Conservation (phyloP, 2,329 filamentous ascomycete genomes). For the Neofusicoccum laricinum region DNA sequence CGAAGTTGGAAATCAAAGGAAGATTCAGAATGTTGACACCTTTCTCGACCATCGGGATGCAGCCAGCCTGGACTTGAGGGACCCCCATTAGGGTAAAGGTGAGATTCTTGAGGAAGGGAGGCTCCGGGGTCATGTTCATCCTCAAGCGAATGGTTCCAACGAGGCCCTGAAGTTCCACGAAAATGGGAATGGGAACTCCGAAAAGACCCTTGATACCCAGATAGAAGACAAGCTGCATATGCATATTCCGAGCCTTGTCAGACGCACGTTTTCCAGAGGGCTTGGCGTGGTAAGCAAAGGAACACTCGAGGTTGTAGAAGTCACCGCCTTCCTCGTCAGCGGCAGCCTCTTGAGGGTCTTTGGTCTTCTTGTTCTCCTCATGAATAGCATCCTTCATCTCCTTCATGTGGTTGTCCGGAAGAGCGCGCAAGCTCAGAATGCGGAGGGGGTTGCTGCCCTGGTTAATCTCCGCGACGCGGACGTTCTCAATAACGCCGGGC, state of each 20-base stretch:
- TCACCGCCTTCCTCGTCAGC: conserved; percentile 88
- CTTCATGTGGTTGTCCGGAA: conserved; percentile 77
- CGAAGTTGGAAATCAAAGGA: conserved; percentile 91
- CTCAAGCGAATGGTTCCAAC: conserved; percentile 83
- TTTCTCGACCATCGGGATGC: conserved; percentile 86
- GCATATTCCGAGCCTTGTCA: conserved; percentile 89
- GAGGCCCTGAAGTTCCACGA: conserved; percentile 85
- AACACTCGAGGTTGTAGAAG: conserved; percentile 89
- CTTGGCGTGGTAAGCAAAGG: conserved; percentile 86
- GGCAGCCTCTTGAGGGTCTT: conserved; percentile 81
- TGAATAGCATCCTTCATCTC: conserved; percentile 80
- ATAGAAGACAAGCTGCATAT: conserved; percentile 94
- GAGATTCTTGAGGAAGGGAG: conserved; percentile 86
- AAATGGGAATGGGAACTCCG: conserved; percentile 82
- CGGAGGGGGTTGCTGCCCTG: conserved; percentile 89
- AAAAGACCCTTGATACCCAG: conserved; percentile 86
- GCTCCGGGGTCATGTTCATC: conserved; percentile 81
- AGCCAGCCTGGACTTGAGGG: conserved; percentile 84
- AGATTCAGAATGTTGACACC: conserved; percentile 90
- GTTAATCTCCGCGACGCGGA: conserved; percentile 90
- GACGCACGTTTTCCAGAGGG: conserved; percentile 68
- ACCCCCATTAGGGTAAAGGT: conserved; percentile 94
- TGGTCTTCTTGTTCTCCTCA: conserved; percentile 73
- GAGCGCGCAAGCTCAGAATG: conserved; percentile 79
- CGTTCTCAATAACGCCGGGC: conserved; percentile 86